Conservation (phyloP, 1,284 basidiomycete species). For the Ceratorhiza oryzae-sativae region DNA sequence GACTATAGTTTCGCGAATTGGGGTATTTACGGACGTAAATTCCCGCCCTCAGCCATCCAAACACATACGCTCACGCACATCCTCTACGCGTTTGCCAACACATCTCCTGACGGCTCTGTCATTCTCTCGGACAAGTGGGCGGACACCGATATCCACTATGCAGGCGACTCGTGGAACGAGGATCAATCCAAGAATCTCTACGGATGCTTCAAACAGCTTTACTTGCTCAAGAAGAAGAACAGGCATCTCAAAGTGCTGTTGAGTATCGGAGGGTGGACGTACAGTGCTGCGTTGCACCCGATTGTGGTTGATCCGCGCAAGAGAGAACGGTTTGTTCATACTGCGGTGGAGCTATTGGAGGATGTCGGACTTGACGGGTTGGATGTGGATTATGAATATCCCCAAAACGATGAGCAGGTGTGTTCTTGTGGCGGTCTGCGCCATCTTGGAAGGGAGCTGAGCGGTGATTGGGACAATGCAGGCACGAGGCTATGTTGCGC, state of each 20-base stretch:
- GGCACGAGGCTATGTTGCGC: slow-evolving; percentile 72
- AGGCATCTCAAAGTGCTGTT: slow-evolving; percentile 85
- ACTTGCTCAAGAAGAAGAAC: slow-evolving; percentile 85
- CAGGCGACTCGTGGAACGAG: slow-evolving; percentile 84
- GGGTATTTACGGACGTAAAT: slow-evolving; percentile 96
- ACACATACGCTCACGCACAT: slow-evolving; percentile 83
- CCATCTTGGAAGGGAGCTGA: too few relatives aligned
- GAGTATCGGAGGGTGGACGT: slow-evolving; percentile 94
- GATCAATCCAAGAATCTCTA: slow-evolving; percentile 86
- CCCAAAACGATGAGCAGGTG: slow-evolving; percentile 67
- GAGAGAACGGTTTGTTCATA: slow-evolving; percentile 78
- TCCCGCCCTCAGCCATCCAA: slow-evolving; percentile 81
- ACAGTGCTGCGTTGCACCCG: slow-evolving; percentile 80
- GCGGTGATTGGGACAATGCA: not conserved
- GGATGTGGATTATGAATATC: slow-evolving; percentile 88
- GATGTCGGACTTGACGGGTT: slow-evolving; percentile 77
- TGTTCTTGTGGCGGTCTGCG: too few relatives aligned
- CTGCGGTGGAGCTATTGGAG: slow-evolving; percentile 81
- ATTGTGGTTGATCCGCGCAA: slow-evolving; percentile 68
- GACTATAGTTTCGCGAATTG: slow-evolving; percentile 48
- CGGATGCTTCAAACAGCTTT: slow-evolving; percentile 93
- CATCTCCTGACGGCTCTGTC: slow-evolving; percentile 84
- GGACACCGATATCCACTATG: slow-evolving; percentile 89
- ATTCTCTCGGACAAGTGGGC: slow-evolving; percentile 90
- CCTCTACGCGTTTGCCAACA: slow-evolving; percentile 91